Base-by-base conservation (phyloP, 2,329 filamentous ascomycete species). In the Aureobasidium sp. region DNA sequence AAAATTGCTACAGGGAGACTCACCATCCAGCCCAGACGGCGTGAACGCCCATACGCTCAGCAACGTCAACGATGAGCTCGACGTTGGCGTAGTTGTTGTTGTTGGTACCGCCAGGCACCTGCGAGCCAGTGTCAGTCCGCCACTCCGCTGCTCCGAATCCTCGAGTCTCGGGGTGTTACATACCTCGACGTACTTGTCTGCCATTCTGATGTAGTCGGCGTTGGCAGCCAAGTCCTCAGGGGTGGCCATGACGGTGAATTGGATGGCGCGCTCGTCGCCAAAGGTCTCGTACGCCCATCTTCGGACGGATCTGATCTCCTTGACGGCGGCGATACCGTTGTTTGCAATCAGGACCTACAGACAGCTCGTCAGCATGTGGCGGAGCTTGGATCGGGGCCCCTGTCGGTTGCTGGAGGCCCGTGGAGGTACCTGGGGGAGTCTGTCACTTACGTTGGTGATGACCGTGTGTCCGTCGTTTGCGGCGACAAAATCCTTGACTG, bases 71-170 rank as follows among this genome's bases (percentile, higher is more conserved):
- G 75, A 99, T 99, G 73, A 99, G 82, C 79, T 99, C 94, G 63
- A 99, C 94, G 74, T 99, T 99, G 78, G 94, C 94, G 77, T 99
- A 99, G 78, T 99, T 99, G 86, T 99, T 96, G 83, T 99, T 99
- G 81, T 99, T 99, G 64, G 94, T 99, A 72, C 94, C 94, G 71
- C 94, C 94, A 35, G 94, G 94, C 64, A 99, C 93, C 81, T 83
- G 69, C 64, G 65, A 19, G 6, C 33, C 21, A 60, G 11, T 61
- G 42, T 43, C 49, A 58, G 61, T 57, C 53, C 59, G 60, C 43
- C 31, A 42, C 38, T 54, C 38, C 17, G 38, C 31, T 19, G 29
- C 31, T 21, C 33, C 43, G 42, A 40, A 19, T 46, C 11, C 40
- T 57, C 53, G 53, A 57, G 53, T 57, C 40, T 46, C 43, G n/a